Base-by-base conservation (phyloP, 208 protist species). In the Porcisia deanei region DNA sequence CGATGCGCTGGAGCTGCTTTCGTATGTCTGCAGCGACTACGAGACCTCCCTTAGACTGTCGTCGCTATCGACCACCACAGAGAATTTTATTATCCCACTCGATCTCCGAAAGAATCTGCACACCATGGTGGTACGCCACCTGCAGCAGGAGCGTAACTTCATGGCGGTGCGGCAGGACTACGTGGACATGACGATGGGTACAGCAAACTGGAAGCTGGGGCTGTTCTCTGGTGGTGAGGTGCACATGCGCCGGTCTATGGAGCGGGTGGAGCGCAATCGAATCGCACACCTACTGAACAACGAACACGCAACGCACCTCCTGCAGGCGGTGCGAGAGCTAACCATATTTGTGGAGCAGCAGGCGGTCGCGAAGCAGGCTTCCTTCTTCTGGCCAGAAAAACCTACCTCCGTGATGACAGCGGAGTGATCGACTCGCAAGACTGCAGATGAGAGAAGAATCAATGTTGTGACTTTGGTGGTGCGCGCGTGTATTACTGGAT, bases 221-320 rank as follows among this genome's bases (percentile, higher is more conserved):
- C 80, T 97, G 4, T 97, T 93, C 77, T 94, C 92, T 1, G 90
- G 83, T 65, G 91, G 91, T 8, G 90, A 97, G 83, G 91, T 97
- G 61, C 92, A 97, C 82, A 95, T 95, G 90, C 92, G 92, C 8
- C 90, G 91, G 5, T 91, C 91, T 22, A 88, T 95, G 77, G 92
- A 94, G 82, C 81, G 88, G 41, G 86, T 95, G 39, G 90, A 97
- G 70, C 92, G 92, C 41, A 90, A 92, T 70, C 85, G 88, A 49
- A 90, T 97, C 65, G 71, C 71, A 20, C 90, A 95, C 79, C 49
- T 97, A 9, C 83, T 97, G 41, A 90, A 94, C 73, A 97, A 97
- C 73, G 90, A 97, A 65, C 84, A 76, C 47, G 92, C 92, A n/a
- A 85, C 94, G 65, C 69, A 80, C 41, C 76, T 95, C 69, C 80